Percentiles rank a stretch among this genome's conserved stretches.
Evolutionary conservation across 305 asterid species (phyloP).

Genomic region (Plantago lanceolata): DNA sequence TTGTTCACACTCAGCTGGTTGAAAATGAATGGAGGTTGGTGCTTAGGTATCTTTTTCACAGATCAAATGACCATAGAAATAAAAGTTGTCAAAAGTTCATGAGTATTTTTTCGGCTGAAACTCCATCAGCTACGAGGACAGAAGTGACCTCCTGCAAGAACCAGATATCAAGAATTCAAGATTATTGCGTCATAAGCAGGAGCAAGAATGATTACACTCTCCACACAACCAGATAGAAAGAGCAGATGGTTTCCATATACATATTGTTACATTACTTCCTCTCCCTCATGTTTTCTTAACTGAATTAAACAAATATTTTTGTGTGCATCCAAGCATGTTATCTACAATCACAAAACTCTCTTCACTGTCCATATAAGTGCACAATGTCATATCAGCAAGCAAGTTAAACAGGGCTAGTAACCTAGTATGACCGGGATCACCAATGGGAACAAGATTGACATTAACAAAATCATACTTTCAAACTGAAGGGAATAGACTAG

Average conservation of each 20-base stretch:
- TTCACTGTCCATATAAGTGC: neutral
- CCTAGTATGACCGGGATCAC: no score
- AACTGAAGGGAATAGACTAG: no score
- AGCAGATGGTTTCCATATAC: neutral
- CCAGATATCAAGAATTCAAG: conserved; percentile 1
- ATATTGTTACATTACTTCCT: no score
- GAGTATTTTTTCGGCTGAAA: conserved; percentile 64
- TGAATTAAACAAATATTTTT: neutral
- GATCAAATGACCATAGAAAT: conserved; percentile 24
- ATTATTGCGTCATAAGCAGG: neutral
- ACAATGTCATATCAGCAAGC: neutral
- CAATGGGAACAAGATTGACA: no score
- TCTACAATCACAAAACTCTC: neutral
- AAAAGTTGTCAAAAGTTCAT: conserved; percentile 58
- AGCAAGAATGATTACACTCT: neutral
- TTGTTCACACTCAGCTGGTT: conserved; percentile 27
- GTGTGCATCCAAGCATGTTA: neutral
- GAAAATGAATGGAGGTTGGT: conserved; percentile 28
- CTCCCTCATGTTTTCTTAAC: neutral
- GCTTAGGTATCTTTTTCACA: conserved; percentile 23
- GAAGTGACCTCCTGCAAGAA: conserved; percentile 79
- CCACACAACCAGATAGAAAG: neutral
- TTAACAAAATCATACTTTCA: no score
- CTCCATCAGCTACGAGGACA: conserved; percentile 75
- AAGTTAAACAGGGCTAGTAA: no score